Percentiles rank a stretch among this genome's conserved stretches.
phyloP scores from a whole-genome alignment of 2,329 filamentous ascomycete species.

The Cladosporium sp. region DNA sequence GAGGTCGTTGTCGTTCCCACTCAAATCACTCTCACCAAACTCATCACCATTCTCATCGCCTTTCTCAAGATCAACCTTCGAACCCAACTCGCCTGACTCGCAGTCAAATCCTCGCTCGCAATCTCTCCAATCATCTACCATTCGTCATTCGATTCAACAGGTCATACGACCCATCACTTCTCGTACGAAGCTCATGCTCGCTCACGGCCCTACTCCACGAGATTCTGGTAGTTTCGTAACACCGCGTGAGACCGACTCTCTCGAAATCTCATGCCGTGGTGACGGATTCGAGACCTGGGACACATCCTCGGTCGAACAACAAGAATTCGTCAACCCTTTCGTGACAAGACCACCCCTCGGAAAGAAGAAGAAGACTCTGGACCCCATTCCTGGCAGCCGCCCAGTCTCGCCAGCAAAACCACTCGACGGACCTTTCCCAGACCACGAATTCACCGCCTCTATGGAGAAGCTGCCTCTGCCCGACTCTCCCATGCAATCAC shows the following conservation, averaged over 20 bases:
- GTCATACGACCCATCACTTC: constrained; percentile 53
- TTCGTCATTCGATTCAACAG: constrained; percentile 23
- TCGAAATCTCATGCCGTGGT: constrained; percentile 36
- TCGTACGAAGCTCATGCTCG: constrained; percentile 51
- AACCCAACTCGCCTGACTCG: constrained; percentile 20
- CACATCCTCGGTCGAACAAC: constrained; percentile 61
- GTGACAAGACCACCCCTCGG: constrained; percentile 35
- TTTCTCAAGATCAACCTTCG: constrained; percentile 17
- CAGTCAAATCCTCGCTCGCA: constrained; percentile 16
- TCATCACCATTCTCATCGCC: constrained; percentile 22
- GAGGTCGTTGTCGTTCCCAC: constrained; percentile 20
- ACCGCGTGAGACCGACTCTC: constrained; percentile 24
- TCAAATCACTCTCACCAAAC: constrained; percentile 22
- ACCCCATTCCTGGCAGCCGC: constrained; percentile 67
- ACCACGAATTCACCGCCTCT: constrained; percentile 11
- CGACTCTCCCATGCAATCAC: constrained; percentile 16
- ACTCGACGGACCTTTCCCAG: constrained; percentile 49
- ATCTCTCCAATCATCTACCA: constrained; percentile 21
- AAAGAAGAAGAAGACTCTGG: constrained; percentile 52
- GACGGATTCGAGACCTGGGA: constrained; percentile 75
- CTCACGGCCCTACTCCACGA: constrained; percentile 48
- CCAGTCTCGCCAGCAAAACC: constrained; percentile 61
- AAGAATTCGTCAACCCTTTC: constrained; percentile 56
- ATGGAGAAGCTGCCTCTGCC: constrained; percentile 16
- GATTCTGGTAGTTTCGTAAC: constrained; percentile 28